Percentiles rank a stretch among this genome's conserved stretches.
Conservation (phyloP, 2,329 filamentous ascomycete genomes). For the Colletotrichum musae region DNA sequence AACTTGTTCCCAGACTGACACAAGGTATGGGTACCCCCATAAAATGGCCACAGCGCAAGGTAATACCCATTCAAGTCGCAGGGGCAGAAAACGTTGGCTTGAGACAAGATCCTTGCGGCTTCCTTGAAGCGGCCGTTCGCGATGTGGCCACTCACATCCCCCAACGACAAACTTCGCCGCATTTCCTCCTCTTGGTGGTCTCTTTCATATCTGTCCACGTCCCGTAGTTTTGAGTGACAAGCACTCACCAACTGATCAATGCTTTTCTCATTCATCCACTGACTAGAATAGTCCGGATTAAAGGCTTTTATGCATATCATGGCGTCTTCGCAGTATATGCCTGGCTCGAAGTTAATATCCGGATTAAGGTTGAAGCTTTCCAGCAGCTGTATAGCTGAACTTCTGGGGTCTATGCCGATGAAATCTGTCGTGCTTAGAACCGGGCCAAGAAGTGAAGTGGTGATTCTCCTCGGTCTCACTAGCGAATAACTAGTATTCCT, state of each 20-base stretch:
- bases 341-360: neutral
- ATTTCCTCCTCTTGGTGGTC: neutral
- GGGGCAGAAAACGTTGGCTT: neutral
- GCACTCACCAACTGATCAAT: neutral
- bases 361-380: neutral
- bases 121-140: neutral
- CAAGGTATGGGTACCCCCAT: neutral
- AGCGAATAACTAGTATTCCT: neutral
- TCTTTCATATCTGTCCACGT: neutral
- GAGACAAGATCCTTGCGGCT: neutral
- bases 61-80: neutral
- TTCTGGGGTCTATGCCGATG: neutral
- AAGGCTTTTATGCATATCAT: neutral
- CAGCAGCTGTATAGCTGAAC: neutral
- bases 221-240: neutral
- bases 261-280: neutral
- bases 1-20: neutral
- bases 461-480: neutral
- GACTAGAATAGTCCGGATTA: rapidly evolving
- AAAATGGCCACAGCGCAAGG: neutral
- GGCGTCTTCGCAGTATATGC: neutral
- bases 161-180: neutral
- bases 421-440: neutral
- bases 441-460: rapidly evolving
- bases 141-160: neutral